phyloP scores from a whole-genome alignment of 208 protist genomes.

The Herpetomonas tarakana region DNA sequence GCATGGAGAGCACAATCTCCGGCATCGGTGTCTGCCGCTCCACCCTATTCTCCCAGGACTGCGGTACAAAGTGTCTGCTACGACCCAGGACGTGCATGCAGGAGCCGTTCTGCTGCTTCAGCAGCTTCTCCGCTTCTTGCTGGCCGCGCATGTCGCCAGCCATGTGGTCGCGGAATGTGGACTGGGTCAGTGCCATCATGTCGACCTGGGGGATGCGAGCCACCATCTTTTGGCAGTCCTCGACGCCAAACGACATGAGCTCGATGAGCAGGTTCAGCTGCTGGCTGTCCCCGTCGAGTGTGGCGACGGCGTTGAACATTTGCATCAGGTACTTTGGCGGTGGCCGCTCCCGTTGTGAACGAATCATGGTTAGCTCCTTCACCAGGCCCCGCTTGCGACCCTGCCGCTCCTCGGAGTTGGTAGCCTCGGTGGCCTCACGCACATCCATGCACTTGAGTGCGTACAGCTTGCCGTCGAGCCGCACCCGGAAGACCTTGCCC shows the following conservation, averaged over 20 bases:
- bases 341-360: slow-evolving; percentile 37
- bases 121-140: slow-evolving; percentile 26
- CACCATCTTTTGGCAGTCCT: slow-evolving; percentile 77
- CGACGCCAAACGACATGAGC: slow-evolving; percentile 80
- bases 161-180: slow-evolving; percentile 62
- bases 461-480: slow-evolving; percentile 70
- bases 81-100: slow-evolving; percentile 61
- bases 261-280: slow-evolving; percentile 83
- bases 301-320: slow-evolving; percentile 81
- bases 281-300: slow-evolving; percentile 43
- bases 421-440: slow-evolving; percentile 63
- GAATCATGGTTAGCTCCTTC: slow-evolving; percentile 87
- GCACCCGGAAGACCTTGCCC: slow-evolving; percentile 76
- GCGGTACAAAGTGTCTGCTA: slow-evolving; percentile 47
- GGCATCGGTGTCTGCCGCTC: slow-evolving; percentile 98
- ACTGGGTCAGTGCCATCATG: slow-evolving; percentile 67
- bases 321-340: slow-evolving; percentile 68
- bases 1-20: slow-evolving; percentile 99
- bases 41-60: slow-evolving; percentile 83
- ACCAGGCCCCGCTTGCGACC: slow-evolving; percentile 80
- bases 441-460: slow-evolving; percentile 85
- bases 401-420: slow-evolving; percentile 73
- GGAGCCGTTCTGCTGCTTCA: slow-evolving; percentile 42
- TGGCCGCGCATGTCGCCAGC: slow-evolving; percentile 11
- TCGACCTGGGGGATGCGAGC: slow-evolving; percentile 62